Conservation (phyloP, 768 basidiomycete species). For the Pulveroboletus sp. region DNA sequence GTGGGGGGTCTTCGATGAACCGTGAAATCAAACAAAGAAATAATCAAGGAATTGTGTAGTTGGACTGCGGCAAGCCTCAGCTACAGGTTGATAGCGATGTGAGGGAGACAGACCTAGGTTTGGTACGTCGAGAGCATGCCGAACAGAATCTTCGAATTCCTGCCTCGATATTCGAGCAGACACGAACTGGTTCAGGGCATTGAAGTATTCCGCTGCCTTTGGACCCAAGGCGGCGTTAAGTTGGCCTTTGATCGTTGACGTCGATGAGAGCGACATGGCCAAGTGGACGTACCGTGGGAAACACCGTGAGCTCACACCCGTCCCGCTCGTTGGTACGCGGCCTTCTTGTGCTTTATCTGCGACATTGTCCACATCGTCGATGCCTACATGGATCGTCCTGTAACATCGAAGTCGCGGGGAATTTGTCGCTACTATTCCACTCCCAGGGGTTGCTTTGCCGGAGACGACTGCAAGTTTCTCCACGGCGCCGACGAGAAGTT, state of each 20-base stretch:
- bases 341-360: neutral
- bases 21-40: constrained; percentile 77
- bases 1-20: constrained; percentile 64
- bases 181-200: constrained; percentile 60
- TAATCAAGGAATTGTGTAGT: constrained; percentile 78
- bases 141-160: constrained; percentile 72
- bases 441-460: constrained; percentile 64
- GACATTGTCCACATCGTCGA: constrained; percentile 14
- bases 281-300: constrained; percentile 14
- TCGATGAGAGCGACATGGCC: constrained; percentile 70
- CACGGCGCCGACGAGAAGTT: constrained; percentile 51
- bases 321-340: no score
- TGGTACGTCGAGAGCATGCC: constrained; percentile 55
- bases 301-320: neutral
- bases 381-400: constrained; percentile 45
- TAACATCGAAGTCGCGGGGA: constrained; percentile 67
- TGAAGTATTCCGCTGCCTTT: constrained; percentile 59
- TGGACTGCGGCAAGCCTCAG: constrained; percentile 47
- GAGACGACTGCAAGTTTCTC: constrained; percentile 69
- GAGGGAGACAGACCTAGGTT: constrained; percentile 38
- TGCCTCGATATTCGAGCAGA: constrained; percentile 61
- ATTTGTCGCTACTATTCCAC: constrained; percentile 63
- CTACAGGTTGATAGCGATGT: neutral
- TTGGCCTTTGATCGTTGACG: constrained; percentile 66
- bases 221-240: constrained; percentile 56